Evolutionary conservation across 2,329 filamentous ascomycete genomes (phyloP), one percentile per base, ranked within the genome.

Genomic region (Scedosporium minutisporum): DNA sequence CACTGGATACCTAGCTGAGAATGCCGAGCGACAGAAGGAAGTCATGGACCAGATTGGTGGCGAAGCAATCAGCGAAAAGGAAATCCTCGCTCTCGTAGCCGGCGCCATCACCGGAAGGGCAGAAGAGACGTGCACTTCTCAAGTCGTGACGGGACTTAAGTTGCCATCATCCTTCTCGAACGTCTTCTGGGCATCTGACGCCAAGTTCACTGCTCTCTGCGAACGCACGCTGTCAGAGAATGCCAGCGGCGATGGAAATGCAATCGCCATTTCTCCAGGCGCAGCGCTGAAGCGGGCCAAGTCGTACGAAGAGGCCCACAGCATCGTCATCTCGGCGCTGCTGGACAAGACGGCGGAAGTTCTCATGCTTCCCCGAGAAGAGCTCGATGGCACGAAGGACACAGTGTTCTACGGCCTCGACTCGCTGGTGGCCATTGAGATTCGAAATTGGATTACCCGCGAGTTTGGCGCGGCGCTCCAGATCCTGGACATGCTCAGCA

Each of bases 1-100:
- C 64, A 75, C 78, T 0, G 80, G 80, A 2, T 82, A 82, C 67
- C 70, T 83, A 1, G 78, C 79, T 1, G 76, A 80, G 63, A 78
- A 79, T 62, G 71, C 73, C 0, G 74, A 73, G 58, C 76, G 74
- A 57, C 73, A 74, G 5, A 72, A 73, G 3, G 75, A 80, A 64
- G 77, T 80, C 0, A 78, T 81, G 48, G 78, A 78, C 65, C 81
- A 80, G 27, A 71, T 81, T 81, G 76, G 75, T 6, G 78, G 80
- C 55, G 75, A 82, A n/a, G 74, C 72, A 6, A 78, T 86, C 66
- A 77, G 75, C 66, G 78, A 81, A 67, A 76, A 77, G 6, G 82
- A 86, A 69, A 80, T 85, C 0, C 71, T 84, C 1, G 81, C 82
- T 0, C 74, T 85, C 0, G 72, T 85, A 0, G 77, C 76, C 1